Percentiles rank a stretch among this genome's conserved stretches.
Evolutionary conservation across 805 yeast genomes (phyloP).

Genomic region (Blastobotrys robertii): DNA sequence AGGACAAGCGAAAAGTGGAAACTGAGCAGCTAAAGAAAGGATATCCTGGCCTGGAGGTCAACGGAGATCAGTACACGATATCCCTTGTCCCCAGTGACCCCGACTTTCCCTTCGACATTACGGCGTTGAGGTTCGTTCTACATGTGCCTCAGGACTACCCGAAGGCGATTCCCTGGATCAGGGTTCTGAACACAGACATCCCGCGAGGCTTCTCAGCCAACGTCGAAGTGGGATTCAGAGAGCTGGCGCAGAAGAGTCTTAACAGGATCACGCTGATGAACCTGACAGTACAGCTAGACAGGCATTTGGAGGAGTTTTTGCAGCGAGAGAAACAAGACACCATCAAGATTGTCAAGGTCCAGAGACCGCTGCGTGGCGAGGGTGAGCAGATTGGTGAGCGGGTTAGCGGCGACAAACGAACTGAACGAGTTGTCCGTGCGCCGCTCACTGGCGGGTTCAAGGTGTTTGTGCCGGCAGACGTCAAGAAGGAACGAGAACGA

Average conservation of each 20-base stretch:
- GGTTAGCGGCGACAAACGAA: background rate
- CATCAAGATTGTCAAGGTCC: constrained; percentile 43
- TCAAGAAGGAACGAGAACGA: constrained; percentile 11
- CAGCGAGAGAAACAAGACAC: constrained; percentile 51
- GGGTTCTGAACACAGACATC: constrained; percentile 55
- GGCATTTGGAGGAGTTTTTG: constrained; percentile 47
- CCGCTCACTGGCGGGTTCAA: background rate
- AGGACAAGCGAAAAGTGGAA: constrained; percentile 7
- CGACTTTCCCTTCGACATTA: constrained; percentile 59
- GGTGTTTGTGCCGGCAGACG: constrained; percentile 14
- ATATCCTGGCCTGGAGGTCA: constrained; percentile 4
- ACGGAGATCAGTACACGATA: constrained; percentile 7
- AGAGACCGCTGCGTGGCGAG: background rate
- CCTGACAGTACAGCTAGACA: constrained; percentile 46
- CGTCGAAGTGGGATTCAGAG: constrained; percentile 53
- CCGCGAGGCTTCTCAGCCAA: constrained; percentile 61
- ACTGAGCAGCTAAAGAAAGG: constrained; percentile 12
- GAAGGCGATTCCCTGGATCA: constrained; percentile 37
- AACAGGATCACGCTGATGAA: constrained; percentile 38
- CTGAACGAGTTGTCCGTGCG: background rate
- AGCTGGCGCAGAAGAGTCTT: constrained; percentile 31
- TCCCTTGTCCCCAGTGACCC: constrained; percentile 50
- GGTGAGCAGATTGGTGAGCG: background rate
- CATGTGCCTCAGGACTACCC: constrained; percentile 52
- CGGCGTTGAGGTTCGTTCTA: constrained; percentile 41